These are phyloP conservation scores for Moricandia moricandioides DNA, from an alignment of 345 rosid species.

Conservation along the genomic window DNA sequence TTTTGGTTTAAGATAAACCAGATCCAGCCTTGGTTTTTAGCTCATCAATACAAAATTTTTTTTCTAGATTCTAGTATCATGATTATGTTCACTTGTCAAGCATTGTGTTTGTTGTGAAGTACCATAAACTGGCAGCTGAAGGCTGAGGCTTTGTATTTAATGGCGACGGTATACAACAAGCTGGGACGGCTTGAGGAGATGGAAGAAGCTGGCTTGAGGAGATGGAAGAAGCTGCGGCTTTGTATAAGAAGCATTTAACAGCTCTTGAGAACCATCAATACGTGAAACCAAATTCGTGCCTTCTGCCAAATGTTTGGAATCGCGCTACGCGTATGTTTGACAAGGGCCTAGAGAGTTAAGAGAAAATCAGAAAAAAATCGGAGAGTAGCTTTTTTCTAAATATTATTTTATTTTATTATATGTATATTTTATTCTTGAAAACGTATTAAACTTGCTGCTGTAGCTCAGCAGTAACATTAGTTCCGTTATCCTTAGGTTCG, in stretches of 20 bases:
- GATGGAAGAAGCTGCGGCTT: constrained; percentile 75
- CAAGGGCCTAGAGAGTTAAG: too few relatives aligned
- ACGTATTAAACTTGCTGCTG: too few relatives aligned
- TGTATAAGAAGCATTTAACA: constrained; percentile 62
- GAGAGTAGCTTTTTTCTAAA: too few relatives aligned
- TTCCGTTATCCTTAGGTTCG: too few relatives aligned
- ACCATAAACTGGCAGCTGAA: constrained; percentile 83
- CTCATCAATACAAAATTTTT: not conserved
- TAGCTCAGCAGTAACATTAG: too few relatives aligned
- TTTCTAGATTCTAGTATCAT: not conserved
- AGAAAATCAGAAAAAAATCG: too few relatives aligned
- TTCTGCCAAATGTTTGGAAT: too few relatives aligned
- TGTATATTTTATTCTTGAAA: too few relatives aligned
- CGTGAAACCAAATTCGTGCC: constrained; percentile 37
- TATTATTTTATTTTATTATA: too few relatives aligned
- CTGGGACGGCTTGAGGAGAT: constrained; percentile 56
- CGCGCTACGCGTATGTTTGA: too few relatives aligned
- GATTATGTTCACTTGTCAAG: not conserved
- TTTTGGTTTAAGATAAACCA: not conserved
- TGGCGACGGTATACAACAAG: constrained; percentile 64
- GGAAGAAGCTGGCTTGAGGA: too few relatives aligned
- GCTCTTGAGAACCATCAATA: constrained; percentile 65
- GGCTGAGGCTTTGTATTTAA: constrained; percentile 72
- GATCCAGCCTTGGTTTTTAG: constrained; percentile 4
- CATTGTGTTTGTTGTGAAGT: constrained; percentile 43